Evolutionary conservation across 768 basidiomycete genomes (phyloP).

Genomic region (Naganishia onofrii): DNA sequence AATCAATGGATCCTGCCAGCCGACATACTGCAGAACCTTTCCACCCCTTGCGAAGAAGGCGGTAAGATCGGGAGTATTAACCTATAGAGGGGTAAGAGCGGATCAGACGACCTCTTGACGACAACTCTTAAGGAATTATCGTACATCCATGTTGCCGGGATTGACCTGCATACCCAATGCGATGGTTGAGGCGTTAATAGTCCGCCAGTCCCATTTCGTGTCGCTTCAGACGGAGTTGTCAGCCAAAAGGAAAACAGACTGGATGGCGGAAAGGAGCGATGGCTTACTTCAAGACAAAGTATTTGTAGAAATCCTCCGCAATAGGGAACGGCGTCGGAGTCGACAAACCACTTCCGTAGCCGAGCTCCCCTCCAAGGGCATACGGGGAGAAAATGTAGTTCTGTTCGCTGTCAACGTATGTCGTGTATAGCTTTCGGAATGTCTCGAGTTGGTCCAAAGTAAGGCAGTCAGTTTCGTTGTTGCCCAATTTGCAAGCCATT

Average conservation of each 20-base stretch:
- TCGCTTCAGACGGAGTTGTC: neutral
- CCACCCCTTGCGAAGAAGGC: slow-evolving; percentile 18
- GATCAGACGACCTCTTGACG: neutral
- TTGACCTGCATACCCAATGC: slow-evolving; percentile 3
- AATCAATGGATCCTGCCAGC: slow-evolving; percentile 14
- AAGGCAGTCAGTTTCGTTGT: slow-evolving; percentile 7
- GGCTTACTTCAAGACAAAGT: slow-evolving; percentile 5
- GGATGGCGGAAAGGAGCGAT: neutral
- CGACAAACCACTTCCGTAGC: neutral
- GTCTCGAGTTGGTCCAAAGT: slow-evolving; percentile 13
- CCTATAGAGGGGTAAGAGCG: neutral
- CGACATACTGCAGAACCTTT: slow-evolving; percentile 8
- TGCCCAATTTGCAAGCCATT: neutral
- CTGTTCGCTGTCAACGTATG: slow-evolving; percentile 9
- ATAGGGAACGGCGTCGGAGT: slow-evolving; percentile 4
- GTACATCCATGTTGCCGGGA: slow-evolving; percentile 11
- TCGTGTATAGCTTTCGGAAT: slow-evolving; percentile 9
- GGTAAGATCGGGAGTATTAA: neutral
- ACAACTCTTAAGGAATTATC: neutral
- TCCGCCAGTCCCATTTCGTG: slow-evolving; percentile 13
- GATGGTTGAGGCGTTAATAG: neutral
- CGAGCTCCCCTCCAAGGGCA: slow-evolving; percentile 13
- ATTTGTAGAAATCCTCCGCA: slow-evolving; percentile 6
- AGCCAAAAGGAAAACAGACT: neutral
- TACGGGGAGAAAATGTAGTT: slow-evolving; percentile 8